Base-by-base conservation (phyloP, 2,329 filamentous ascomycete species). In the Parascedosporium putredinis region DNA sequence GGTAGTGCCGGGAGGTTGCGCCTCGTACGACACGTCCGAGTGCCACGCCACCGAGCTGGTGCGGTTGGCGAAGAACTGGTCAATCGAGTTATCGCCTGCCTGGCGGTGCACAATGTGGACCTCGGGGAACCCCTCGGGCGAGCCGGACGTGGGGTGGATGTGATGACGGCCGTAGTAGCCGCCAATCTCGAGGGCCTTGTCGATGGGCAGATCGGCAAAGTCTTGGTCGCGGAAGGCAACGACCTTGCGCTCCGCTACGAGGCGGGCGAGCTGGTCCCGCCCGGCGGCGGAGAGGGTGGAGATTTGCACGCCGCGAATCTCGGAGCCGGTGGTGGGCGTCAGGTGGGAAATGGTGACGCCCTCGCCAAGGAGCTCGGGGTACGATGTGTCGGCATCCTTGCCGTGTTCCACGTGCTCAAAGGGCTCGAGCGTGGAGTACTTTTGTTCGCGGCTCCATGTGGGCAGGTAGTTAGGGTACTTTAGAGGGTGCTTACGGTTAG, bases 41-140 rank as follows among this genome's bases (percentile, higher is more conserved):
- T 95, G 89, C 88, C 88, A 95, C 6, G 87, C 87, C 1, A 94
- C 81, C 1, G 83, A 86, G 66, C 83, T 91, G 3, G 86, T 90
- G 20, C 85, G 77, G 44, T 79, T 78, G 51, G 63, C 58, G 56
- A 88, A 82, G 64, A 84, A 86, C 45, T 76, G 71, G 18, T 76
- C 67, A 18, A 52, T 78, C 69, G 45, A 78, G 24, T 55, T 59
- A 54, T 71, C 67, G 23, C 64, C 63, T 16, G 66, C 83, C 18
- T 79, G 80, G 34, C 86, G 79, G 65, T 91, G 86, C 1, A 91
- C 86, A 2, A 93, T 76, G 60, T 91, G 86, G 14, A 93, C 67
- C 62, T 89, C 81, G 0, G 86, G 86, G 61, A 81, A 76, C 3
- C 83, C 85, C 54, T 79, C 78, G 0, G 87, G 87, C 0, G 83